These are phyloP conservation scores for Salicornia ramosissima DNA, from an alignment of 148 eudicot species.

Conservation along the genomic window DNA sequence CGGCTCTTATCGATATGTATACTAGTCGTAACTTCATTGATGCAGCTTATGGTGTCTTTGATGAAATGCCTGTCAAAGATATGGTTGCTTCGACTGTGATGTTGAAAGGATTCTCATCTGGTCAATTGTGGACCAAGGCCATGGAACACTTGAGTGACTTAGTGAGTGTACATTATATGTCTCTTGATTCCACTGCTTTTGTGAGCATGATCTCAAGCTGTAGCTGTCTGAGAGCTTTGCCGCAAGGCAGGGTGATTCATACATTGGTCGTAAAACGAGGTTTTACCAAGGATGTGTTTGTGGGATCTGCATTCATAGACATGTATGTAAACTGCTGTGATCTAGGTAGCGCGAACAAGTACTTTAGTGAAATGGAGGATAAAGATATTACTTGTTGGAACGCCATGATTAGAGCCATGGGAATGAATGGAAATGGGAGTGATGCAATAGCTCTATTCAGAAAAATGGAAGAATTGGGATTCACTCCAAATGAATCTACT, in stretches of 20 bases:
- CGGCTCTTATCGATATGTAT: constrained; percentile 47
- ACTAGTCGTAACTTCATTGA: constrained; percentile 24
- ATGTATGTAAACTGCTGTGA: constrained; percentile 44
- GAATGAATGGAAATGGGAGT: constrained; percentile 39
- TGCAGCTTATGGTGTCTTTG: constrained; percentile 43
- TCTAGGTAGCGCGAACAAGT: constrained; percentile 31
- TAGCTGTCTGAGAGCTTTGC: constrained; percentile 36
- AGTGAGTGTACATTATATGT: constrained; percentile 24
- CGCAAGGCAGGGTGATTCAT: constrained; percentile 38
- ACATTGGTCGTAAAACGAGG: constrained; percentile 38
- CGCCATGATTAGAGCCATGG: constrained; percentile 48
- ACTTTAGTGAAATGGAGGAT: constrained; percentile 32
- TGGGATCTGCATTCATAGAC: constrained; percentile 45
- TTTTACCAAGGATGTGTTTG: constrained; percentile 36
- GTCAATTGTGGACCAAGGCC: constrained; percentile 33
- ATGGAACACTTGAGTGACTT: constrained; percentile 36
- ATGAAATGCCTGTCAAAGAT: constrained; percentile 38
- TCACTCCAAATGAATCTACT: constrained; percentile 46
- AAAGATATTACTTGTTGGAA: constrained; percentile 60
- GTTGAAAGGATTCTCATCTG: constrained; percentile 42
- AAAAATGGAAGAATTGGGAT: constrained; percentile 34
- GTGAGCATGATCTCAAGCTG: constrained; percentile 39
- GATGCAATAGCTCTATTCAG: constrained; percentile 36
- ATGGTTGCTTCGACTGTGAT: constrained; percentile 55
- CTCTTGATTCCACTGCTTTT: constrained; percentile 42